These are phyloP conservation scores for Colletotrichum lindemuthianum DNA, from an alignment of 2,329 filamentous ascomycete species.

Conservation along the genomic window DNA sequence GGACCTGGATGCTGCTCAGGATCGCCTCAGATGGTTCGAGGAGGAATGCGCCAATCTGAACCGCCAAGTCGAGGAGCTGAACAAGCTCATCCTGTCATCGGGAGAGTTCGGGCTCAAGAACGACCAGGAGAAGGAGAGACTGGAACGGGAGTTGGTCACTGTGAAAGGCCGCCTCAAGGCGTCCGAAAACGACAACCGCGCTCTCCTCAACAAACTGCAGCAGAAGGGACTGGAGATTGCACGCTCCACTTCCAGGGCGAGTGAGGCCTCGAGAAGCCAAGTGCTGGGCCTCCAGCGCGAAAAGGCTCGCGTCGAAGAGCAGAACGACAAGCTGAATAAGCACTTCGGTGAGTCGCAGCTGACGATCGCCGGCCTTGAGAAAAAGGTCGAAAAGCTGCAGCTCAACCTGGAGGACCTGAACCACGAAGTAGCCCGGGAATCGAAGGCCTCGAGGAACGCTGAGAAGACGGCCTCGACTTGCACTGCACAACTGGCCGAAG, in stretches of 20 bases:
- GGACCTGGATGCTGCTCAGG: slow-evolving; percentile 83
- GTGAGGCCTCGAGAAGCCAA: slow-evolving; percentile 82
- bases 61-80: slow-evolving; percentile 84
- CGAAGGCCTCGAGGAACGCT: slow-evolving; percentile 87
- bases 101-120: slow-evolving; percentile 90
- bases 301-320: slow-evolving; percentile 84
- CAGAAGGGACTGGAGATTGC: slow-evolving; percentile 98
- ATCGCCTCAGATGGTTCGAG: slow-evolving; percentile 82
- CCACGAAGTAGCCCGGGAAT: slow-evolving; percentile 89
- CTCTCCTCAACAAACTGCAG: slow-evolving; percentile 95
- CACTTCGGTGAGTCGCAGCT: slow-evolving; percentile 89
- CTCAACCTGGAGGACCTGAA: slow-evolving; percentile 91
- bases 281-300: slow-evolving; percentile 82
- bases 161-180: slow-evolving; percentile 89
- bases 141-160: slow-evolving; percentile 90
- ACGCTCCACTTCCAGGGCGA: slow-evolving; percentile 85
- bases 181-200: slow-evolving; percentile 95
- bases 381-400: slow-evolving; percentile 92
- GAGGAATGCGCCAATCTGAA: slow-evolving; percentile 80
- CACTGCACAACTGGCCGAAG: slow-evolving; percentile 86
- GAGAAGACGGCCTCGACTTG: slow-evolving; percentile 87
- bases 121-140: slow-evolving; percentile 92
- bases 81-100: slow-evolving; percentile 86
- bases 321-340: slow-evolving; percentile 81
- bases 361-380: slow-evolving; percentile 84